phyloP scores from a whole-genome alignment of 192 early-diverging fungal genomes.

The Haplosporangium gracile region DNA sequence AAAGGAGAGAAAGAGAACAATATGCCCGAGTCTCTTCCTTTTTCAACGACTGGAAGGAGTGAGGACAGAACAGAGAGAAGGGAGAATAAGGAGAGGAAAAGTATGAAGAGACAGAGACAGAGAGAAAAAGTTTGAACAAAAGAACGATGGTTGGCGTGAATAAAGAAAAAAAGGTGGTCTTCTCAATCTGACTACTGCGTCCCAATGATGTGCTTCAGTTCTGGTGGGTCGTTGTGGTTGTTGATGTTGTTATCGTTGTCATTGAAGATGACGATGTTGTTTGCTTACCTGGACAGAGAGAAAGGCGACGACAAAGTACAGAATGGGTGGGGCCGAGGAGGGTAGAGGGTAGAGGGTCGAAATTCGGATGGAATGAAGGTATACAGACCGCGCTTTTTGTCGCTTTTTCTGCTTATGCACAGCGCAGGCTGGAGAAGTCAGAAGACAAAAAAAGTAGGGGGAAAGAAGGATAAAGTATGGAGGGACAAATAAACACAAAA shows the following conservation, averaged over 20 bases:
- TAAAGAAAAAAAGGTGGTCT: background rate
- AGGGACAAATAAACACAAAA: background rate
- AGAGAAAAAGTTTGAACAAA: background rate
- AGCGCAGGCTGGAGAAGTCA: background rate
- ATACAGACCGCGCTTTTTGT: background rate
- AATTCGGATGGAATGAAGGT: background rate
- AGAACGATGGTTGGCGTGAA: background rate
- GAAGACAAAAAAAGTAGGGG: background rate
- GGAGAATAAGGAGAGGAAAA: background rate
- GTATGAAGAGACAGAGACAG: background rate
- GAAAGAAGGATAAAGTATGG: background rate
- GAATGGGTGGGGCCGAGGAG: too few species aligned
- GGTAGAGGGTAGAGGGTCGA: background rate
- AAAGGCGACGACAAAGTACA: background rate
- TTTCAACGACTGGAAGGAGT: background rate
- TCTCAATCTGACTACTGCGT: background rate
- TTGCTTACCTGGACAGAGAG: background rate
- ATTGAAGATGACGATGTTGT: too few species aligned
- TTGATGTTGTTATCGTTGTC: background rate
- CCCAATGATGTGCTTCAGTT: background rate
- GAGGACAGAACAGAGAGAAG: background rate
- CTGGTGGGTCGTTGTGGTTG: background rate
- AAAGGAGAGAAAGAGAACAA: background rate
- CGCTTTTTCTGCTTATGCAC: conserved; percentile 1
- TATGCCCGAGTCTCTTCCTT: background rate